Conservation (phyloP, 192 early-diverging fungal genomes). For the Coemansia sp. region DNA sequence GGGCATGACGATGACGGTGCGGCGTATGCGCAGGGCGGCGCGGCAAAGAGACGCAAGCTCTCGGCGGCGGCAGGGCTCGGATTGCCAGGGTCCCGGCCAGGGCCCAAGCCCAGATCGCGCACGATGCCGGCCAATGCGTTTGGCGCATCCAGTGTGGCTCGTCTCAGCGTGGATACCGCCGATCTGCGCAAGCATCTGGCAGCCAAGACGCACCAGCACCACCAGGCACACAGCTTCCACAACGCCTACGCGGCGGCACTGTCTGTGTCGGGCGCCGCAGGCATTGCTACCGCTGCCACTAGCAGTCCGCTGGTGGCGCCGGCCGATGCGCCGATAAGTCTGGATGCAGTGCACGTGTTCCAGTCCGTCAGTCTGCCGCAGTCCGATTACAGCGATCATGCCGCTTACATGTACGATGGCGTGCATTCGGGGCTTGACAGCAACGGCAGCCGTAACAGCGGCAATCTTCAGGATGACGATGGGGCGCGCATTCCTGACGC, state of each 20-base stretch:
- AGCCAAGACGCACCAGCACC: slow-evolving; percentile 14
- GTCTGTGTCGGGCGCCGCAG: not conserved
- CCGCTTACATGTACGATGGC: slow-evolving; percentile 4
- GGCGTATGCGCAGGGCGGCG: not conserved
- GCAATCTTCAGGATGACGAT: too few species aligned
- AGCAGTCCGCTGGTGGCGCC: slow-evolving; percentile 12
- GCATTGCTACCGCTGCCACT: not conserved
- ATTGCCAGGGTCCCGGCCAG: not conserved
- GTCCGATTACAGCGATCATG: slow-evolving; percentile 8
- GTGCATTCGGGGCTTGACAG: not conserved
- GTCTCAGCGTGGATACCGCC: slow-evolving; percentile 13
- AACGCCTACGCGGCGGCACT: slow-evolving; percentile 7
- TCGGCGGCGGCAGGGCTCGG: not conserved
- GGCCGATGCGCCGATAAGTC: slow-evolving; percentile 18
- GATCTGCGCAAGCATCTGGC: slow-evolving; percentile 48
- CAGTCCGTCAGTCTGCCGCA: slow-evolving; percentile 11
- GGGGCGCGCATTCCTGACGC: slow-evolving; percentile 9
- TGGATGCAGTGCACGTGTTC: slow-evolving; percentile 21
- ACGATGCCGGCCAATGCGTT: slow-evolving; percentile 35
- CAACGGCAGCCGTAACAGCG: too few species aligned
- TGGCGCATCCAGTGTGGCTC: slow-evolving; percentile 13
- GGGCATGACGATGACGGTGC: not conserved
- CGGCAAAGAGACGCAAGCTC: slow-evolving; percentile 6
- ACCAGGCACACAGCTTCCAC: slow-evolving; percentile 16
- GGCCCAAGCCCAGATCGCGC: slow-evolving; percentile 38